phyloP scores from a whole-genome alignment of 371 early-diverging fungal species.

The Lichtheimia corymbifera region DNA sequence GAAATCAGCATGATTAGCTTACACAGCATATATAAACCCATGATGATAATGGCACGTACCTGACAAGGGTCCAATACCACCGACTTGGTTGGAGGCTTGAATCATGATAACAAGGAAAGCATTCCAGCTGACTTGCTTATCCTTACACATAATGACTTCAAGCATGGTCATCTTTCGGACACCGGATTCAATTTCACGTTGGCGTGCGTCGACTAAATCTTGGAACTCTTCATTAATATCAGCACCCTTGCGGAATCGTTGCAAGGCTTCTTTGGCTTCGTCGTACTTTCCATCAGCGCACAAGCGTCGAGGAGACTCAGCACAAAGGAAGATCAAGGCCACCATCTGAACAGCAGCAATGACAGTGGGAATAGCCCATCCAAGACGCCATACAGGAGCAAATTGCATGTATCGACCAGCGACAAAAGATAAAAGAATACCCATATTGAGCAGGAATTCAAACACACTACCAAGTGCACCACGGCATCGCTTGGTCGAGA shows the following conservation, averaged over 20 bases:
- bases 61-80: constrained; percentile 52
- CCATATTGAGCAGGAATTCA: constrained; percentile 68
- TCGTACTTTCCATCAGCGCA: constrained; percentile 52
- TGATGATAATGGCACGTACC: constrained; percentile 17
- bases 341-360: constrained; percentile 65
- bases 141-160: constrained; percentile 38
- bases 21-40: not conserved
- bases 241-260: constrained; percentile 57
- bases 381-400: constrained; percentile 67
- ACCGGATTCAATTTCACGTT: constrained; percentile 25
- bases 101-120: constrained; percentile 43
- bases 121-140: constrained; percentile 33
- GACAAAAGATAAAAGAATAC: constrained; percentile 71
- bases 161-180: constrained; percentile 31
- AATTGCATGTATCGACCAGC: constrained; percentile 63
- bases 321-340: constrained; percentile 60
- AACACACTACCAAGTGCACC: constrained; percentile 68
- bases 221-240: constrained; percentile 45
- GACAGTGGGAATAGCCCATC: constrained; percentile 59
- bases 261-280: constrained; percentile 56
- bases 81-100: constrained; percentile 50
- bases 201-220: constrained; percentile 33
- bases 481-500: constrained; percentile 73
- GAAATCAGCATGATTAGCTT: too few relatives aligned
- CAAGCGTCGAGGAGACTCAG: constrained; percentile 80